These are phyloP conservation scores for Geranium incanum DNA, from an alignment of 441 rosid species.

Conservation along the genomic window DNA sequence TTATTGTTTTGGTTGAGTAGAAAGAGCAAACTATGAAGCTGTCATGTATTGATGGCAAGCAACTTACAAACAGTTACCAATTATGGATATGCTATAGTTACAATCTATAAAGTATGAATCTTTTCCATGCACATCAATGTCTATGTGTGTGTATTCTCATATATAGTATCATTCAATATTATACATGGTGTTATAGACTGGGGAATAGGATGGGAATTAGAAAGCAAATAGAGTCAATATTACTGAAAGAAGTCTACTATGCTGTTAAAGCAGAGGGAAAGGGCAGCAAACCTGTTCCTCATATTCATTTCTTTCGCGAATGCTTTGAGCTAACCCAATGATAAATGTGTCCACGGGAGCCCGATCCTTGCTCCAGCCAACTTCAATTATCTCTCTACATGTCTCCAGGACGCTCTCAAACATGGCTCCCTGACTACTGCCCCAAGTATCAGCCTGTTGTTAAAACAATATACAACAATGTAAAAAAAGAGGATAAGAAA, in stretches of 20 bases:
- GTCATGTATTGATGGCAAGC: too few species aligned
- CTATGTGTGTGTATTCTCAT: not conserved
- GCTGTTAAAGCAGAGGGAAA: not conserved
- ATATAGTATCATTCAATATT: not conserved
- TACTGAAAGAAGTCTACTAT: conserved; percentile 3
- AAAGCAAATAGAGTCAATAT: not conserved
- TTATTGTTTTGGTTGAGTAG: not conserved
- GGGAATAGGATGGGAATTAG: not conserved
- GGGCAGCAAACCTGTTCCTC: conserved; percentile 6
- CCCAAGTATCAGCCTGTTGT: conserved; percentile 81
- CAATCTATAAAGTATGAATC: too few species aligned
- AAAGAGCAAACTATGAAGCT: too few species aligned
- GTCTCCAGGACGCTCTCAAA: conserved; percentile 70
- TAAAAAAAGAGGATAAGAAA: not conserved
- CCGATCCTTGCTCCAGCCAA: conserved; percentile 89
- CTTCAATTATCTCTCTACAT: conserved; percentile 75
- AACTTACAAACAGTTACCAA: too few species aligned
- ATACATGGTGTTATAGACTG: not conserved
- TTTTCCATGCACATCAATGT: not conserved
- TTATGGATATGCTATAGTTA: too few species aligned
- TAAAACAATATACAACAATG: conserved; percentile 19
- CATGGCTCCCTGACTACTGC: conserved; percentile 68
- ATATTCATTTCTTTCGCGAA: not conserved
- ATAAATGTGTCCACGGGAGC: conserved; percentile 94
- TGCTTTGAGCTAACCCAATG: conserved; percentile 47